These are phyloP conservation scores for Aspergillus funiculosus DNA, from an alignment of 495 filamentous ascomycete genomes.

Conservation along the genomic window DNA sequence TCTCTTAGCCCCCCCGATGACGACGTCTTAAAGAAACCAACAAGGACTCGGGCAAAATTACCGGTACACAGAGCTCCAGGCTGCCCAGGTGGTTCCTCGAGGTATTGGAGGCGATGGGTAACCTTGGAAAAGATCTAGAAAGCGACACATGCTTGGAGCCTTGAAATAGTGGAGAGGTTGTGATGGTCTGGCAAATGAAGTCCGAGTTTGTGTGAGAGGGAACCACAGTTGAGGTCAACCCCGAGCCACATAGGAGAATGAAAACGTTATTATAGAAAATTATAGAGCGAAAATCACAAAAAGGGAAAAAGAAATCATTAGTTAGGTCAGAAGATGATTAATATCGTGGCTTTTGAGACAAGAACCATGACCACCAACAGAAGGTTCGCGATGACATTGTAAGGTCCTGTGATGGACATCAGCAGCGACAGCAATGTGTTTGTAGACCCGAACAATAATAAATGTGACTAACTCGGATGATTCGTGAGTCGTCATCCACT, in stretches of 20 bases:
- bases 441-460: too few relatives aligned
- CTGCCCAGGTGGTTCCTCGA: too few relatives aligned
- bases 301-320: background rate
- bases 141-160: background rate
- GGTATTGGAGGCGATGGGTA: background rate
- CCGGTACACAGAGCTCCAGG: background rate
- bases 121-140: conserved; percentile 2
- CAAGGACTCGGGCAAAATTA: background rate
- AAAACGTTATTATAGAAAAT: background rate
- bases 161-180: background rate
- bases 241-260: background rate
- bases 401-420: conserved; percentile 4
- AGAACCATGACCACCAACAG: background rate
- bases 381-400: background rate
- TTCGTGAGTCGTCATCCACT: background rate
- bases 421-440: background rate
- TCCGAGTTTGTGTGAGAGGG: background rate
- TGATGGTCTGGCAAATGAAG: background rate
- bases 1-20: too few relatives aligned
- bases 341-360: background rate
- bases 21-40: background rate
- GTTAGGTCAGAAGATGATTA: conserved; percentile 2
- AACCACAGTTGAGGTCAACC: background rate
- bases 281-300: background rate
- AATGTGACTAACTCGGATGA: background rate